Conservation (phyloP, 495 filamentous ascomycete genomes). For the Lophiotrema nucula region DNA sequence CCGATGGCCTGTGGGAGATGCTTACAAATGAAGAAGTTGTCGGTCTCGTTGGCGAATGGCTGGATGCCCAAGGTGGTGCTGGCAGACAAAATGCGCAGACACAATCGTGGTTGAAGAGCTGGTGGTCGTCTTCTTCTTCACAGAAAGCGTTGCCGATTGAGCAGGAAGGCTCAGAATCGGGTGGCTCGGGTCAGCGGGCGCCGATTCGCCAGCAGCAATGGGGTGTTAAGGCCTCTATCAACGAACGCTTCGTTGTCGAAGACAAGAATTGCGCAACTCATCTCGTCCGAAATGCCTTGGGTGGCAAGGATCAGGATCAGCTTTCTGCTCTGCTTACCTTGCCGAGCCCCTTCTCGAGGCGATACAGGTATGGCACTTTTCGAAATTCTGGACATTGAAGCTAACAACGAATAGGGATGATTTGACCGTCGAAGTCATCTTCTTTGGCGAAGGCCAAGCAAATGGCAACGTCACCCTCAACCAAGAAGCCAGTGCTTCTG, state of each 20-base stretch:
- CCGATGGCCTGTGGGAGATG: slow-evolving; percentile 99
- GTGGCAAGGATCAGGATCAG: slow-evolving; percentile 91
- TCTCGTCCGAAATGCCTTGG: slow-evolving; percentile 91
- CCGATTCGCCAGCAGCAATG: slow-evolving; percentile 84
- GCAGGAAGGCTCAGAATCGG: slow-evolving; percentile 41
- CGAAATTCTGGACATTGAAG: background rate
- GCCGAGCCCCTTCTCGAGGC: slow-evolving; percentile 81
- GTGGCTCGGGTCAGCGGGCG: slow-evolving; percentile 51
- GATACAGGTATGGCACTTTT: slow-evolving; percentile 68
- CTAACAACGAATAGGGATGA: slow-evolving; percentile 65
- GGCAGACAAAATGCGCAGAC: slow-evolving; percentile 35
- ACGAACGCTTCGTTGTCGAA: slow-evolving; percentile 83
- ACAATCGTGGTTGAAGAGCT: slow-evolving; percentile 56
- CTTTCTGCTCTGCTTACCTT: slow-evolving; percentile 90
- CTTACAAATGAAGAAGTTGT: slow-evolving; percentile 97
- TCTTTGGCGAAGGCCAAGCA: slow-evolving; percentile 81
- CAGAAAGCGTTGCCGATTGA: slow-evolving; percentile 59
- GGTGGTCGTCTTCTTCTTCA: slow-evolving; percentile 51
- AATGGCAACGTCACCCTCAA: slow-evolving; percentile 77
- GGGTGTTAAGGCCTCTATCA: slow-evolving; percentile 61
- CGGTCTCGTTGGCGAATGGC: slow-evolving; percentile 93
- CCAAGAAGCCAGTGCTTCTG: slow-evolving; percentile 73
- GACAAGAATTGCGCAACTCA: slow-evolving; percentile 97
- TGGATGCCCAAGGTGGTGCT: slow-evolving; percentile 58
- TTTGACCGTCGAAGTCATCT: slow-evolving; percentile 96